phyloP scores from a whole-genome alignment of 2,329 filamentous ascomycete species.

The Acrodontium crateriforme region DNA sequence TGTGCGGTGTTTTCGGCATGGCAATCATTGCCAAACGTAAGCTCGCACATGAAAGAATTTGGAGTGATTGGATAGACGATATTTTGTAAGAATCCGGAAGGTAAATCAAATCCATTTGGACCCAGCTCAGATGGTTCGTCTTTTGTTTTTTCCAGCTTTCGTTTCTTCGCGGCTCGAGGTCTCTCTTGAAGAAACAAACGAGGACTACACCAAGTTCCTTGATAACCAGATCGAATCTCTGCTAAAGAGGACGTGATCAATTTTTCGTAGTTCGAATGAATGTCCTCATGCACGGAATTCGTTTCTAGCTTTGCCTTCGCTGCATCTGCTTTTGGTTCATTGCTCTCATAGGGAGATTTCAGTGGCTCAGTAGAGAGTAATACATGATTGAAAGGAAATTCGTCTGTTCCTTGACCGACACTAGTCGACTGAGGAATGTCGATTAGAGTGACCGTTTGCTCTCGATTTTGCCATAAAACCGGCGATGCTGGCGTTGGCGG shows the following conservation, averaged over 20 bases:
- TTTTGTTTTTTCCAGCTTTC: constrained; percentile 12
- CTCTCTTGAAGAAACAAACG: constrained; percentile 5
- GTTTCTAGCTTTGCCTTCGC: constrained; percentile 29
- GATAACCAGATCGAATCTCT: constrained; percentile 16
- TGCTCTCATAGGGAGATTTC: constrained; percentile 36
- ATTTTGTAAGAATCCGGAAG: too few relatives aligned
- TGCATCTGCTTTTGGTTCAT: constrained; percentile 40
- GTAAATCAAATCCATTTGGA: too few relatives aligned
- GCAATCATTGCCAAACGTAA: too few relatives aligned
- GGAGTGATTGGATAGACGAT: too few relatives aligned
- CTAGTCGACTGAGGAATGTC: constrained; percentile 60
- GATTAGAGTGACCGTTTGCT: constrained; percentile 42
- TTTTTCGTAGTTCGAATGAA: constrained; percentile 24
- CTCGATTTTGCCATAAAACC: constrained; percentile 41
- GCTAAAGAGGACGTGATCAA: constrained; percentile 27
- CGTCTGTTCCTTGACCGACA: constrained; percentile 43
- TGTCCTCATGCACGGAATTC: constrained; percentile 18
- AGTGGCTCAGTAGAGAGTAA: constrained; percentile 34
- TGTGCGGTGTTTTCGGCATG: too few relatives aligned
- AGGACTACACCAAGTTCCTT: constrained; percentile 23
- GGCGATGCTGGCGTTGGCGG: constrained; percentile 11
- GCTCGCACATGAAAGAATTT: too few relatives aligned
- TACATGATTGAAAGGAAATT: constrained; percentile 26
- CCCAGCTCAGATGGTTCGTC: too few relatives aligned
- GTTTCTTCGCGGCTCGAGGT: constrained; percentile 8